Evolutionary conservation across 257 asterid species (phyloP).

Genomic region (Agastache rugosa): DNA sequence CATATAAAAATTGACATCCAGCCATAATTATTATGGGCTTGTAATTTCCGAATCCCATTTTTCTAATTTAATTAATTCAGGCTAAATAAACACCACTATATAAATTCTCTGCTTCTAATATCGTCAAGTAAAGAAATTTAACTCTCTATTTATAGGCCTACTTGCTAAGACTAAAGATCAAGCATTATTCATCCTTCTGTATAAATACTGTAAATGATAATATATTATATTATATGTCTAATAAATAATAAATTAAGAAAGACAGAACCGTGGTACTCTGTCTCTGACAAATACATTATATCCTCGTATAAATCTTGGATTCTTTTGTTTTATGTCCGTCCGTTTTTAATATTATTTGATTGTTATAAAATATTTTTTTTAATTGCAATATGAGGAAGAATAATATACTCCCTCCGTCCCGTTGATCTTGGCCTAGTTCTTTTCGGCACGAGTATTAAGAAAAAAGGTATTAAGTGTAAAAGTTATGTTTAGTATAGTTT

Average conservation of each 20-base stretch:
- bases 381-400: background rate
- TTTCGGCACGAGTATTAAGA: too few species aligned
- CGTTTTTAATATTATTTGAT: background rate
- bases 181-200: background rate
- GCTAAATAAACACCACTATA: background rate
- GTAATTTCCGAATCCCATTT: slow-evolving; percentile 50
- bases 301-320: background rate
- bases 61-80: background rate
- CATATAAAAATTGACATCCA: slow-evolving; percentile 54
- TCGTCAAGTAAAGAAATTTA: background rate
- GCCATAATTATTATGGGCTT: slow-evolving; percentile 60
- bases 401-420: too few species aligned
- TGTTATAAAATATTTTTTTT: background rate
- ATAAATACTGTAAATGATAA: background rate
- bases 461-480: too few species aligned
- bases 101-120: background rate
- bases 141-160: background rate
- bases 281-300: background rate
- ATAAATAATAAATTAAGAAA: background rate
- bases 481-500: too few species aligned
- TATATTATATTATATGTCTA: background rate
- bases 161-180: background rate
- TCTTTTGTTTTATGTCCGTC: background rate
- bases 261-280: slow-evolving; percentile 17
- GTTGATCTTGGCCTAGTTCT: too few species aligned